phyloP scores from a whole-genome alignment of 2,329 filamentous ascomycete genomes.

The Neurospora sp. region DNA sequence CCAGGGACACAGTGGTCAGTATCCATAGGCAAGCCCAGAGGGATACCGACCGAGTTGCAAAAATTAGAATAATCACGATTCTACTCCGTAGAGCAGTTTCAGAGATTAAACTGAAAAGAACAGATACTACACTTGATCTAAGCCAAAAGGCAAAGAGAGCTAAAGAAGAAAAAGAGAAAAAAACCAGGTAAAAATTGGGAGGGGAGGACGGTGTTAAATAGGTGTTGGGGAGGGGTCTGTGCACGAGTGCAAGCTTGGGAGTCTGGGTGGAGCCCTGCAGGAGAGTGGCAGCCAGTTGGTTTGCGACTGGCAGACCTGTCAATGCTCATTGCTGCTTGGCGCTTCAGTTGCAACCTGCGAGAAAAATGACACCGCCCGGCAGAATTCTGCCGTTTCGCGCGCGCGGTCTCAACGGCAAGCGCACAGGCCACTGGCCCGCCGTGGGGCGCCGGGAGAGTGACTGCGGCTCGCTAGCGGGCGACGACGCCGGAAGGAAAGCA shows the following conservation, averaged over 20 bases:
- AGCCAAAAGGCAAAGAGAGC: slow-evolving; percentile 18
- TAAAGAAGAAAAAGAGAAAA: slow-evolving; percentile 10
- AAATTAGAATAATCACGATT: slow-evolving; percentile 17
- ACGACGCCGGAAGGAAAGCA: neutral
- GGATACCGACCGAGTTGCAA: slow-evolving; percentile 11
- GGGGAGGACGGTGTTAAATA: slow-evolving; percentile 5
- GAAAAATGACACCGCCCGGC: slow-evolving; percentile 6
- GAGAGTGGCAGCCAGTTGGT: neutral
- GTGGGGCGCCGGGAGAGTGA: neutral
- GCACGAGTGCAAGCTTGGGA: slow-evolving; percentile 3
- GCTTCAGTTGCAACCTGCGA: neutral
- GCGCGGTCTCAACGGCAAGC: neutral
- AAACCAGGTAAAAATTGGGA: slow-evolving; percentile 6
- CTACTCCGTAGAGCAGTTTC: slow-evolving; percentile 17
- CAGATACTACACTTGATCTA: slow-evolving; percentile 19
- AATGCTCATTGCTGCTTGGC: neutral
- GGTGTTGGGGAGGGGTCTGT: slow-evolving; percentile 5
- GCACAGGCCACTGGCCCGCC: neutral
- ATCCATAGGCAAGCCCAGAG: slow-evolving; percentile 15
- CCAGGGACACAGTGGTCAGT: slow-evolving; percentile 14
- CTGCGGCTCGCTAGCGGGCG: neutral
- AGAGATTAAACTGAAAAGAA: slow-evolving; percentile 19
- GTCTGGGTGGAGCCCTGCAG: neutral
- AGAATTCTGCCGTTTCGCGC: neutral
- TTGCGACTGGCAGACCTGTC: neutral